Percentiles rank a stretch among this genome's conserved stretches.
Evolutionary conservation across 164 flowering plant species (phyloP).

Genomic region (Saururus chinensis): DNA sequence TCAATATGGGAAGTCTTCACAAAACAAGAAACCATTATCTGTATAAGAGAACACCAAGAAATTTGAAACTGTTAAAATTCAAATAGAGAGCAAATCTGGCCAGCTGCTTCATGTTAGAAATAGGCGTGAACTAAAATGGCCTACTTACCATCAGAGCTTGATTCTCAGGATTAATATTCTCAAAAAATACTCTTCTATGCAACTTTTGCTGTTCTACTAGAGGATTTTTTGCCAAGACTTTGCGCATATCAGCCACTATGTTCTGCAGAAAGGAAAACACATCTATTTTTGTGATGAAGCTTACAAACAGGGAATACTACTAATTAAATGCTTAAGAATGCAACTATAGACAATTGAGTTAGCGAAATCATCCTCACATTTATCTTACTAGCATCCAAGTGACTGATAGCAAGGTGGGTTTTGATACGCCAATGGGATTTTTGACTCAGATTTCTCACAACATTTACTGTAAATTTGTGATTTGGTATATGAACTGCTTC

Average conservation of each 20-base stretch:
- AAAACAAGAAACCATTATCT: constrained; percentile 89
- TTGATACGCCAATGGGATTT: constrained; percentile 98
- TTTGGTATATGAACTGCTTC: constrained; percentile 98
- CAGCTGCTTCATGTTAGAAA: background rate
- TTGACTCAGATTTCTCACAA: constrained; percentile 94
- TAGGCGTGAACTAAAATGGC: background rate
- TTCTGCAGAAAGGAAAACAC: constrained; percentile 31
- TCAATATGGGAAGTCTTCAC: constrained; percentile 90
- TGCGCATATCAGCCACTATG: constrained; percentile 97
- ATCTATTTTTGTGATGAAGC: background rate
- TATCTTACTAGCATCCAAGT: constrained; percentile 83
- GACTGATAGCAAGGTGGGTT: constrained; percentile 86
- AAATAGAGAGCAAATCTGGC: background rate
- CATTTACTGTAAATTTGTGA: constrained; percentile 84
- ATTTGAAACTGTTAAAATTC: too few relatives aligned
- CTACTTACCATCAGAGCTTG: constrained; percentile 74
- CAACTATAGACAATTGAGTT: too few relatives aligned
- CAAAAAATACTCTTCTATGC: constrained; percentile 90
- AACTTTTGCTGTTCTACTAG: constrained; percentile 92
- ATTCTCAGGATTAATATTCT: constrained; percentile 65
- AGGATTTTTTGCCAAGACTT: constrained; percentile 91
- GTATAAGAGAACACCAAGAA: constrained; percentile 5
- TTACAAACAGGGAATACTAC: too few relatives aligned
- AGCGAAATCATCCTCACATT: constrained; percentile 41
- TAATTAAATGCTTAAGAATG: too few relatives aligned